These are phyloP conservation scores for Fusarium anguioides DNA, from an alignment of 2,329 filamentous ascomycete genomes.

Conservation along the genomic window DNA sequence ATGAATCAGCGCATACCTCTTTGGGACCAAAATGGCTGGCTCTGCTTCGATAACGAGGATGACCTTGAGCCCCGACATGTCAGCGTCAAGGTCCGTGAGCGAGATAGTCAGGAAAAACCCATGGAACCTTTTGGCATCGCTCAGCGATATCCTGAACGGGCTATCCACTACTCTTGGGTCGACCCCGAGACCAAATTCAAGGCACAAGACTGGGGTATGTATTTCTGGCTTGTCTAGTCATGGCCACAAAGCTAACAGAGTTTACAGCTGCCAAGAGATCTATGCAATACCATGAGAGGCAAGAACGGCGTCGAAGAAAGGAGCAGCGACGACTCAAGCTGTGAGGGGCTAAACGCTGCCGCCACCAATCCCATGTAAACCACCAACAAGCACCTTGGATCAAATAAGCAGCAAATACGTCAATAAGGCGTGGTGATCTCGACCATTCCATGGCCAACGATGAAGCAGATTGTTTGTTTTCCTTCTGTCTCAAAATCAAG, in stretches of 20 bases:
- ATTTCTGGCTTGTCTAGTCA: not conserved
- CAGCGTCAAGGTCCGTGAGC: slow-evolving; percentile 55
- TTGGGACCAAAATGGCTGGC: slow-evolving; percentile 54
- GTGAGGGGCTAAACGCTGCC: slow-evolving; percentile 31
- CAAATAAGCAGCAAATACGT: not conserved
- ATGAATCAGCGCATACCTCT: slow-evolving; percentile 57
- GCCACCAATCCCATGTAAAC: slow-evolving; percentile 8
- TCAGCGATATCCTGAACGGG: slow-evolving; percentile 60
- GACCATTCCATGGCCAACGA: slow-evolving; percentile 13
- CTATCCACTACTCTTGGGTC: slow-evolving; percentile 60
- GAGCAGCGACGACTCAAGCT: slow-evolving; percentile 53
- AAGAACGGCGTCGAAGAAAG: slow-evolving; percentile 53
- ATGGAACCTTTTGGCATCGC: slow-evolving; percentile 53
- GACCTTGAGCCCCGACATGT: slow-evolving; percentile 52
- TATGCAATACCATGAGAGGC: slow-evolving; percentile 52
- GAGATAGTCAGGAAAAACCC: slow-evolving; percentile 52
- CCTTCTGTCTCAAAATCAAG: not conserved
- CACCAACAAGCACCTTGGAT: not conserved
- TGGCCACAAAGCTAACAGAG: slow-evolving; percentile 30
- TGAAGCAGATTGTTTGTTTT: slow-evolving; percentile 19
- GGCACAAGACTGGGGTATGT: slow-evolving; percentile 56
- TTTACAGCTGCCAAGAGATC: slow-evolving; percentile 49
- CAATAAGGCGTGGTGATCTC: slow-evolving; percentile 8
- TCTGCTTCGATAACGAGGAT: slow-evolving; percentile 55
- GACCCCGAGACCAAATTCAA: slow-evolving; percentile 52